Evolutionary conservation across 768 basidiomycete species (phyloP).

Genomic region (Amanita exitialis): DNA sequence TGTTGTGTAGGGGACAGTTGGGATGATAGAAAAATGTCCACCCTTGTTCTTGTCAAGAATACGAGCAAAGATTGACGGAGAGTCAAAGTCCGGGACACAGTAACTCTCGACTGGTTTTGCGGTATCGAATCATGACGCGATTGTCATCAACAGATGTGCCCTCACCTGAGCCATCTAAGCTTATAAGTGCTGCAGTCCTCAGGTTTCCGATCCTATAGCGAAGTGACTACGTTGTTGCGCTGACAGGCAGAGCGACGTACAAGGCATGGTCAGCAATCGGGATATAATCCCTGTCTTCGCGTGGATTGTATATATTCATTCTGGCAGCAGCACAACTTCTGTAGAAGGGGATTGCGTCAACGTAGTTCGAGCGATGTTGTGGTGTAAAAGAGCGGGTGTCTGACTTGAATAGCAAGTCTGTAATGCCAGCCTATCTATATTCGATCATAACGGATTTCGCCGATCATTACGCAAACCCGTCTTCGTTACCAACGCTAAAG

Average conservation of each 20-base stretch:
- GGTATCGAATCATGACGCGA: neutral
- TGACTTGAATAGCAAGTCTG: neutral
- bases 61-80: constrained; percentile 84
- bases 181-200: constrained; percentile 75
- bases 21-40: constrained; percentile 87
- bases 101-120: constrained; percentile 74
- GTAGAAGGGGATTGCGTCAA: neutral
- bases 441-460: neutral
- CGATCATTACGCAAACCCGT: neutral
- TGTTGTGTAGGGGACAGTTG: constrained; percentile 53
- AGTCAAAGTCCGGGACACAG: constrained; percentile 90
- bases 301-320: constrained; percentile 49
- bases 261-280: constrained; percentile 74
- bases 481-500: neutral
- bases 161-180: constrained; percentile 73
- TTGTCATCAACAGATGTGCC: neutral
- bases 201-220: constrained; percentile 66
- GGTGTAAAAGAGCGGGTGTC: neutral
- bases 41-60: constrained; percentile 88
- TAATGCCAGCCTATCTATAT: neutral
- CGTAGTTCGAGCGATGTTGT: neutral
- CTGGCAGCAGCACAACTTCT: constrained; percentile 12
- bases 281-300: constrained; percentile 53
- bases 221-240: neutral
- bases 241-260: constrained; percentile 28